Evolutionary conservation across 2,329 filamentous ascomycete genomes (phyloP), one percentile per base, ranked within the genome.

Genomic region (Coleophoma eucalyptorum): DNA sequence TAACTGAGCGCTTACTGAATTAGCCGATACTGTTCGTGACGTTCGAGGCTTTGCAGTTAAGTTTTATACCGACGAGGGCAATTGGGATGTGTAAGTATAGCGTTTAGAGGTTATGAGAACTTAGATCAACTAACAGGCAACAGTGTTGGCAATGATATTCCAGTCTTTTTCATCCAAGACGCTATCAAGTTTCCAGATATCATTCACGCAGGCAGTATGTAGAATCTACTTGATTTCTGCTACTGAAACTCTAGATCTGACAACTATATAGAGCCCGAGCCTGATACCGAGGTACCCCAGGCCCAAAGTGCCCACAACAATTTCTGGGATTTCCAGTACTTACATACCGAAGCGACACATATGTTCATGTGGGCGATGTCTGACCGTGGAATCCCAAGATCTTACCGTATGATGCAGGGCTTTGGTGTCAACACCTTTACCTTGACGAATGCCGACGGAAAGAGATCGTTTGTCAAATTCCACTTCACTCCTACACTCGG

Each of bases 401-500:
- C 85, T 0, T 91, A 78, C 69, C 83, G 89, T 20, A 91, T 91
- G 87, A 91, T 93, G 86, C 87, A 93, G 58, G 89, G 89, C 0
- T 93, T 92, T 51, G 88, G 89, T 49, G 89, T 93, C 58, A 91
- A 93, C 68, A 92, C 89, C 0, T 93, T 76, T 60, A 87, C 80
- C 0, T 75, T 91, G 2, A 73, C 76, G 54, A 90, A 90, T 53
- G 78, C 76, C 20, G 76, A 86, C 56, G 87, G 86, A 19, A 79
- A 88, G 64, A 77, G 84, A 1, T 75, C 80, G 50, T 90, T 91
- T 57, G 85, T 89, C 66, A 93, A 93, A 69, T 92, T 91, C 64
- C 81, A 86, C 64, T 91, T 80, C 61, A 90, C 81, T 0, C 87
- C 89, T 0, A 81, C 86, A 50, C 77, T 91, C 0, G 89, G 89